A percentile compares a stretch with the other conserved stretches of the same genome.
Evolutionary conservation across 2,329 filamentous ascomycete species (phyloP).

Genomic region (Aureobasidium leucospermi): DNA sequence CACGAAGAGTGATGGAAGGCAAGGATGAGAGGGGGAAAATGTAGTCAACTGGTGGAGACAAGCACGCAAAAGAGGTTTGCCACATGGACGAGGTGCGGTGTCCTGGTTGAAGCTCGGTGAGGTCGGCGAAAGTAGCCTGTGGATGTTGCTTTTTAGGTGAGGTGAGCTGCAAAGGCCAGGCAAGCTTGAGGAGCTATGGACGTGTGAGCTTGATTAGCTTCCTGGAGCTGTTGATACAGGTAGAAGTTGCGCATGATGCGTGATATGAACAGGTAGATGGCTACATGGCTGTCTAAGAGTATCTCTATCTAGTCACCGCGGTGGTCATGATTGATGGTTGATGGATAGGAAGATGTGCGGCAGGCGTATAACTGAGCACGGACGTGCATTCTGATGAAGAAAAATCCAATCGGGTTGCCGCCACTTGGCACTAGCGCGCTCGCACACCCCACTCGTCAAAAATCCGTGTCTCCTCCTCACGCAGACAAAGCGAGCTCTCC

Average conservation of each 20-base stretch:
- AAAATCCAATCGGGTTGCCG: not conserved
- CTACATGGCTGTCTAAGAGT: not conserved
- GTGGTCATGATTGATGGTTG: not conserved
- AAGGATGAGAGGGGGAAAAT: not conserved
- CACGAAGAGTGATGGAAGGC: not conserved
- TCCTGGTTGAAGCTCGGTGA: constrained; percentile 9
- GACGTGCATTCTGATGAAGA: not conserved
- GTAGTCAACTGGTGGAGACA: not conserved
- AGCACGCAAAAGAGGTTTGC: not conserved
- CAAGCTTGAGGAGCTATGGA: constrained; percentile 1
- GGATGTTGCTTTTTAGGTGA: not conserved
- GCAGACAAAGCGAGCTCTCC: not conserved
- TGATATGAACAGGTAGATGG: not conserved
- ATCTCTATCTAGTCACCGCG: not conserved
- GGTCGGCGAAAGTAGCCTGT: not conserved
- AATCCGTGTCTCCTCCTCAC: not conserved
- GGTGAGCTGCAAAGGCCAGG: not conserved
- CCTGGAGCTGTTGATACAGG: not conserved
- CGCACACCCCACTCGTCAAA: constrained; percentile 4
- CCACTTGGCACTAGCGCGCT: not conserved
- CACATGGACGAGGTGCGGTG: not conserved
- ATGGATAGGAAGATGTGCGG: not conserved
- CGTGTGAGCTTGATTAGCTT: not conserved
- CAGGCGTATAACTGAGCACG: not conserved
- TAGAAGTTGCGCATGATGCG: not conserved